Percentiles rank a stretch among this genome's conserved stretches.
phyloP scores from a whole-genome alignment of 78 protist species.

The Isochrysis galbana region DNA sequence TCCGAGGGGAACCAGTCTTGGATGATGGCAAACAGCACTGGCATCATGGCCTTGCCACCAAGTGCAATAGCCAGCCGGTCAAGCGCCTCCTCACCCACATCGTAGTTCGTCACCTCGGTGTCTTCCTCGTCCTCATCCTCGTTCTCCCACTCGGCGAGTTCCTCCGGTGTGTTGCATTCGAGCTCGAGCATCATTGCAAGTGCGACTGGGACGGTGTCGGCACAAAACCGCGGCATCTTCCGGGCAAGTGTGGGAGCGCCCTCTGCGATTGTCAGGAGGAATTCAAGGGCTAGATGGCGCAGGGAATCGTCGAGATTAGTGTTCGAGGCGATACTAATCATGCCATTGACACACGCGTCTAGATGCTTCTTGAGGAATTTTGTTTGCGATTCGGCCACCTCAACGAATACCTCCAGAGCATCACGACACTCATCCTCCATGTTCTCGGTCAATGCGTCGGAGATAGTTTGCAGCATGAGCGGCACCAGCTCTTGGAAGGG shows the following conservation, averaged over 20 bases:
- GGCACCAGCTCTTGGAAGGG: conserved; percentile 28
- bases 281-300: conserved; percentile 52
- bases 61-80: conserved; percentile 76
- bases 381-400: conserved; percentile 29
- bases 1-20: not conserved
- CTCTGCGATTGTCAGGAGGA: conserved; percentile 41
- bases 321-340: not conserved
- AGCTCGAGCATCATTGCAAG: conserved; percentile 59
- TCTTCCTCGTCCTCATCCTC: conserved; percentile 9
- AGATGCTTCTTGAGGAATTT: not conserved
- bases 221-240: conserved; percentile 5
- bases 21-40: conserved; percentile 40
- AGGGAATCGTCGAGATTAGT: conserved; percentile 11
- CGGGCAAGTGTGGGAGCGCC: not conserved
- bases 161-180: not conserved
- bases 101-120: conserved; percentile 45
- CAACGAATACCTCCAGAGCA: conserved; percentile 37
- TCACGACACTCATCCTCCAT: conserved; percentile 27
- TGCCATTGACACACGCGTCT: not conserved
- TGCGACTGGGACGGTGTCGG: conserved; percentile 40
- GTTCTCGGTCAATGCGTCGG: not conserved
- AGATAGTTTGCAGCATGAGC: not conserved
- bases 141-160: not conserved
- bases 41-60: conserved; percentile 64
- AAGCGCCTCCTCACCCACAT: conserved; percentile 69